Base-by-base conservation (phyloP, 2,329 filamentous ascomycete species). In the Colletotrichum theobromicola region DNA sequence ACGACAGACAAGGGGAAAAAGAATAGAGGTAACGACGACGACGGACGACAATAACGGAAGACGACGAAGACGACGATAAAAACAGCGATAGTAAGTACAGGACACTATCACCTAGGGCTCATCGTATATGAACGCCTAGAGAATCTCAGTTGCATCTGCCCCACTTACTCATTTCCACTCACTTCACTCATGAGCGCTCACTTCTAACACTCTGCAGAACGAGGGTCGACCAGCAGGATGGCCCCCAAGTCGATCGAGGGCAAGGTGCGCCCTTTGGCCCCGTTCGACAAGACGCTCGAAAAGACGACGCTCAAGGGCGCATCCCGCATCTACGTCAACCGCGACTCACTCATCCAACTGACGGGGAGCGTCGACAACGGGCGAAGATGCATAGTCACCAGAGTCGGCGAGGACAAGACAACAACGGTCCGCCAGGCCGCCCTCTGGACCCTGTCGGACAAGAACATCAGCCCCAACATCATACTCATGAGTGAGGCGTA, bases 401-500 rank as follows among this genome's bases (percentile, higher is more conserved):
- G 78, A 21, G 67, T 82, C 0, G 28, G 55, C 6, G 50, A 72
- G 24, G 72, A 74, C 32, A 35, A 63, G n/a, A 72, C 26, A 68
- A 77, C 65, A 71, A 70, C 77, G 35, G 79, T 80, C 30, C 83
- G 86, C 18, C 86, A 90, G 77, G 89, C 88, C 7, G 85, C 87
- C 34, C 83, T 89, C 2, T 90, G 88, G 85, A 85, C 86, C 1
- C 82, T 88, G 18, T 86, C 88, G 3, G 87, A 88, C 58, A 89
- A 93, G 81, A 92, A 92, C 79, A 86, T 95, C 77, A 90, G 92
- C 79, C 91, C 91, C 77, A 90, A 93, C 76, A 88, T 95, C 71
- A 87, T 94, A 64, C 89, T 96, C 87, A 91, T 94, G 86, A 93
- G 94, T 26, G 93, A 94, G 76, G 88, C 91, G 7, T 91, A 97